phyloP scores from a whole-genome alignment of 768 basidiomycete genomes.

The Coprinellus micaceus region DNA sequence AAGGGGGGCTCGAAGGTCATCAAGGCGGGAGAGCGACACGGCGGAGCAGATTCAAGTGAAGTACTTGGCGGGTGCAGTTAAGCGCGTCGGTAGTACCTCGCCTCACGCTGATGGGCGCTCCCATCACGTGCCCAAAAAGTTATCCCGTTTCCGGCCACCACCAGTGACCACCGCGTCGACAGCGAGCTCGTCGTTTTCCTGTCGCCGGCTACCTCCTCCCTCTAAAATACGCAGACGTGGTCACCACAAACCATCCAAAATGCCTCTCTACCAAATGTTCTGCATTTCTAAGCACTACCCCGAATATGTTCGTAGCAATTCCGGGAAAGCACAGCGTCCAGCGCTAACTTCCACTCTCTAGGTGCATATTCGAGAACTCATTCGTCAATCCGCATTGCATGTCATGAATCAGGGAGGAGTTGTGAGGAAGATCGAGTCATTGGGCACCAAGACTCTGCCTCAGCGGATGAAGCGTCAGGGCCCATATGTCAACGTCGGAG shows the following conservation, averaged over 20 bases:
- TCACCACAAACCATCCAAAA: conserved; percentile 28
- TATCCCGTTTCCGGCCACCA: not conserved
- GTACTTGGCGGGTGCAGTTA: too few species aligned
- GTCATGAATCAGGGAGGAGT: conserved; percentile 76
- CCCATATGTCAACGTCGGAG: conserved; percentile 56
- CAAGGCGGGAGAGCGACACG: too few species aligned
- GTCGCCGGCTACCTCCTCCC: not conserved
- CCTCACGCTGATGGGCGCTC: not conserved
- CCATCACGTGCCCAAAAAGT: conserved; percentile 3
- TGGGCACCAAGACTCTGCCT: conserved; percentile 71
- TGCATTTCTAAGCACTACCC: conserved; percentile 76
- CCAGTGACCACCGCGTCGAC: not conserved
- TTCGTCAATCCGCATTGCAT: conserved; percentile 65
- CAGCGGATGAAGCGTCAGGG: conserved; percentile 68
- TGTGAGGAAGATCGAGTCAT: conserved; percentile 73
- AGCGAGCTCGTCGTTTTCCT: not conserved
- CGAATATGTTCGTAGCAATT: conserved; percentile 58
- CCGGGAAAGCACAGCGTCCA: not conserved
- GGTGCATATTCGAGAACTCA: conserved; percentile 73
- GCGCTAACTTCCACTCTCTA: conserved; percentile 25
- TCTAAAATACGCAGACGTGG: too few species aligned
- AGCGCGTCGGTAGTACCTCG: too few species aligned
- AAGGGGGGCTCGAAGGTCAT: too few species aligned
- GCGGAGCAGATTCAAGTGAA: too few species aligned
- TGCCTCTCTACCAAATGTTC: conserved; percentile 88